Evolutionary conservation across 345 rosid genomes (phyloP).

Genomic region (Eucalyptus regnans): DNA sequence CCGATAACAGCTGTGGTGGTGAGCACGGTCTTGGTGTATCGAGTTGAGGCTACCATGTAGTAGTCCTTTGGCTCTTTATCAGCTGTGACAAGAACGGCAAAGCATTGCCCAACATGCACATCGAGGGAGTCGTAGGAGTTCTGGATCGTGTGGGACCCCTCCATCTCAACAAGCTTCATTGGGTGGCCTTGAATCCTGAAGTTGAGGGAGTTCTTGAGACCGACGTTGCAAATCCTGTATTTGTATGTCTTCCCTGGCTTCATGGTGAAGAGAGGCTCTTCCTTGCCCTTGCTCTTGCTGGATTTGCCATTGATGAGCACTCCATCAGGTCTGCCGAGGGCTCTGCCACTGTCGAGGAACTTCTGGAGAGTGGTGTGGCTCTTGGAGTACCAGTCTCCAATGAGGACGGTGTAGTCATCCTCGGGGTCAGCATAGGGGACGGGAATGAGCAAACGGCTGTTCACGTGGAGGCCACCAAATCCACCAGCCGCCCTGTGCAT

Average conservation of each 20-base stretch:
- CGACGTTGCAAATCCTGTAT: constrained; percentile 5
- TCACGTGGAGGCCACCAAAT: constrained; percentile 4
- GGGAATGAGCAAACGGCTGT: constrained; percentile 1
- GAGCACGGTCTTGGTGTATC: constrained; percentile 10
- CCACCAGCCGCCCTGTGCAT: constrained; percentile 1
- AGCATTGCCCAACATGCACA: constrained; percentile 30
- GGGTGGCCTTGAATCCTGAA: constrained; percentile 5
- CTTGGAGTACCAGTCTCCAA: constrained; percentile 9
- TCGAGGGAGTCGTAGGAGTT: constrained; percentile 13
- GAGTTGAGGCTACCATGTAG: constrained; percentile 32
- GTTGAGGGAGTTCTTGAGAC: constrained; percentile 4
- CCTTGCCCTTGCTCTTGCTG: background rate
- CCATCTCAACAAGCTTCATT: constrained; percentile 24
- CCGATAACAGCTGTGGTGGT: constrained; percentile 11
- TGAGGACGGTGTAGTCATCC: constrained; percentile 3
- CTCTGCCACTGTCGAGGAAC: background rate
- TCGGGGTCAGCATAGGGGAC: constrained; percentile 4
- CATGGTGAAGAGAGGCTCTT: constrained; percentile 3
- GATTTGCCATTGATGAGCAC: constrained; percentile 5
- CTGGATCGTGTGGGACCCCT: constrained; percentile 25
- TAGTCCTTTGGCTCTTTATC: constrained; percentile 7
- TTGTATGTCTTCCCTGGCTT: constrained; percentile 9
- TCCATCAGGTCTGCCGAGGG: constrained; percentile 4
- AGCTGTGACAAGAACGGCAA: constrained; percentile 15
- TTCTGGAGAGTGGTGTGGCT: background rate